Evolutionary conservation across 257 asterid genomes (phyloP).

Genomic region (Orobanche coerulescens): DNA sequence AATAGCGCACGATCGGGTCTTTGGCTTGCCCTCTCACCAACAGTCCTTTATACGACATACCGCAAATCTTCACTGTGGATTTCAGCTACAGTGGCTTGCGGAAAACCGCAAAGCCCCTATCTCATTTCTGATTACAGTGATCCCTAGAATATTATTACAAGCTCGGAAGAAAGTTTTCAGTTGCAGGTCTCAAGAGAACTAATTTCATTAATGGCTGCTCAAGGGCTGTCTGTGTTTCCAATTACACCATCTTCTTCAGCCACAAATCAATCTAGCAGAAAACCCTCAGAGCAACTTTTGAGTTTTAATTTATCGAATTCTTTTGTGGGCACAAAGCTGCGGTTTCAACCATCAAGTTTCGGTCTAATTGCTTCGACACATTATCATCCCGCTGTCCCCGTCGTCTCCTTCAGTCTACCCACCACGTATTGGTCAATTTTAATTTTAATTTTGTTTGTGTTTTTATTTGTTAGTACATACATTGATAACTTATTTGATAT

Average conservation of each 20-base stretch:
- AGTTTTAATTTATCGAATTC: constrained; percentile 30
- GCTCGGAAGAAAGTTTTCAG: constrained; percentile 1
- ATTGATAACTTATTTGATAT: not conserved
- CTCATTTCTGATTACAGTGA: not conserved
- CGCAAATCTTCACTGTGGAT: not conserved
- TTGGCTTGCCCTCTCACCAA: not conserved
- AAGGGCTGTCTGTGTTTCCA: constrained; percentile 48
- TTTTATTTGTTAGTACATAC: not conserved
- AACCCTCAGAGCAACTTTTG: constrained; percentile 28
- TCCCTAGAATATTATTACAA: not conserved
- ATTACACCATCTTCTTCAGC: constrained; percentile 34
- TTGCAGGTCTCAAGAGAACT: not conserved
- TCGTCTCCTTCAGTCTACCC: constrained; percentile 65
- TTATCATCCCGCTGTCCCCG: constrained; percentile 48
- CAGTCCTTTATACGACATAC: not conserved
- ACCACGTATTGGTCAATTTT: constrained; percentile 39
- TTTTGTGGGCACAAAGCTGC: constrained; percentile 46
- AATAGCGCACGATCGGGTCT: too few relatives aligned
- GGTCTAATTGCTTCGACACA: constrained; percentile 36
- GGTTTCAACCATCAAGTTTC: constrained; percentile 30
- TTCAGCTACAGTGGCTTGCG: not conserved
- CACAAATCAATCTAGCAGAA: constrained; percentile 28
- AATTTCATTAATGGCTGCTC: constrained; percentile 59
- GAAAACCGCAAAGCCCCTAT: constrained; percentile 1
- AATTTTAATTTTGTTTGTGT: not conserved